Conservation (phyloP, 495 filamentous ascomycete genomes). For the Daldinia vernicosa region DNA sequence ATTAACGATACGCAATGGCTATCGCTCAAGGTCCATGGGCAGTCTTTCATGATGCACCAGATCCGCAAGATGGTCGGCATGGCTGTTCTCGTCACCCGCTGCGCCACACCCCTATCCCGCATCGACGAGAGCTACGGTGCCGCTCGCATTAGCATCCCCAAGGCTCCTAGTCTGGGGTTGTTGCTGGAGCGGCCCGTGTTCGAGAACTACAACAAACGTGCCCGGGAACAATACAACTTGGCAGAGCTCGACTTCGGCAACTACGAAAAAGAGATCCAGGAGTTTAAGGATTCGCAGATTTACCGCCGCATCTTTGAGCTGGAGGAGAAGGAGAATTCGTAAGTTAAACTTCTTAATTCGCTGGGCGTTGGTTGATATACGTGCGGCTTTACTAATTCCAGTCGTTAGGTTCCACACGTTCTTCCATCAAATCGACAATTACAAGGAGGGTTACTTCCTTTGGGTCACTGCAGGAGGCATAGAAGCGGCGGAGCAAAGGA, state of each 20-base stretch:
- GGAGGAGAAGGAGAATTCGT: slow-evolving; percentile 81
- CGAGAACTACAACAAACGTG: slow-evolving; percentile 77
- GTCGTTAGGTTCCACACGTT: slow-evolving; percentile 73
- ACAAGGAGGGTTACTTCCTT: slow-evolving; percentile 74
- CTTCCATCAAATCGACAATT: slow-evolving; percentile 87
- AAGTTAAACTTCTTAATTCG: slow-evolving; percentile 48
- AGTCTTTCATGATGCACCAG: slow-evolving; percentile 99
- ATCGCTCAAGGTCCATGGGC: slow-evolving; percentile 92
- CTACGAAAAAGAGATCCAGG: slow-evolving; percentile 77
- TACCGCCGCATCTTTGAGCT: slow-evolving; percentile 90
- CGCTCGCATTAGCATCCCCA: slow-evolving; percentile 83
- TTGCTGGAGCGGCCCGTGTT: slow-evolving; percentile 92
- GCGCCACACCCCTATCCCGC: slow-evolving; percentile 71
- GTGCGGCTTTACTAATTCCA: background rate
- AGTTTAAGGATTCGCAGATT: slow-evolving; percentile 93
- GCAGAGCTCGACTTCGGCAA: slow-evolving; percentile 79
- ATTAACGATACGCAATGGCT: slow-evolving; percentile 95
- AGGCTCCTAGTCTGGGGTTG: slow-evolving; percentile 88
- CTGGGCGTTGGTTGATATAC: background rate
- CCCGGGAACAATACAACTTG: slow-evolving; percentile 61
- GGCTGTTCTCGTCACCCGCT: slow-evolving; percentile 82
- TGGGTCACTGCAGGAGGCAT: slow-evolving; percentile 76
- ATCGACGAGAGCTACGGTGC: slow-evolving; percentile 75
- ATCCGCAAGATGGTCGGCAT: slow-evolving; percentile 99
- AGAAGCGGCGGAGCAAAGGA: slow-evolving; percentile 55